phyloP scores from a whole-genome alignment of 768 basidiomycete species.

The Pleurotus sapidus region DNA sequence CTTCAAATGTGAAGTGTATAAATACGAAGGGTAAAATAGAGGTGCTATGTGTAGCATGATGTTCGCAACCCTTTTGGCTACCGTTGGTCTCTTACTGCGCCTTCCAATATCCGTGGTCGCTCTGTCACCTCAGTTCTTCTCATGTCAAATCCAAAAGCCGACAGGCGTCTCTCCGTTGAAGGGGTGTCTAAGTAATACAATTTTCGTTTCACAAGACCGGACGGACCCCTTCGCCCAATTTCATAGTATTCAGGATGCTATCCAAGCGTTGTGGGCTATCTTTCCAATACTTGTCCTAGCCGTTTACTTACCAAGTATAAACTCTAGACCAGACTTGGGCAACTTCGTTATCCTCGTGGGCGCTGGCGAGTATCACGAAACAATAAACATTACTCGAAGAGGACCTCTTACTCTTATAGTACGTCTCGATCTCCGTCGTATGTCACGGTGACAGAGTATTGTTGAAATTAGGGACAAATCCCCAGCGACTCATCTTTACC shows the following conservation, averaged over 20 bases:
- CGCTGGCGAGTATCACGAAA: slow-evolving; percentile 58
- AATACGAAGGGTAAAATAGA: too few relatives aligned
- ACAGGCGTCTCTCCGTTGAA: slow-evolving; percentile 35
- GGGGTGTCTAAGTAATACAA: slow-evolving; percentile 56
- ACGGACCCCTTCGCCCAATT: slow-evolving; percentile 45
- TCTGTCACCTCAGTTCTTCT: slow-evolving; percentile 43
- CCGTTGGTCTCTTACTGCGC: not conserved
- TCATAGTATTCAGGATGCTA: slow-evolving; percentile 50
- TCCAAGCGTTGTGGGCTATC: slow-evolving; percentile 48
- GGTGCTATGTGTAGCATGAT: not conserved
- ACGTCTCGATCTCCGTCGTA: slow-evolving; percentile 2
- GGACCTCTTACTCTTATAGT: slow-evolving; percentile 59
- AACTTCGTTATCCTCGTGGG: slow-evolving; percentile 51
- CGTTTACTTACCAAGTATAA: not conserved
- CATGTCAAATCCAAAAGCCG: slow-evolving; percentile 53
- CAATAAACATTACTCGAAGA: slow-evolving; percentile 50
- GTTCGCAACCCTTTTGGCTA: not conserved
- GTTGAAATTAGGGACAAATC: slow-evolving; percentile 46
- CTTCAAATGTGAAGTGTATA: not conserved
- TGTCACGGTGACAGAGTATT: too few relatives aligned
- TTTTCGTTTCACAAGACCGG: slow-evolving; percentile 50
- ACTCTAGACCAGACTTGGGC: slow-evolving; percentile 37
- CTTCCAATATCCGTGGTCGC: slow-evolving; percentile 13
- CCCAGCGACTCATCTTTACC: slow-evolving; percentile 24
- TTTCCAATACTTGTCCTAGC: not conserved